Evolutionary conservation across 2,329 filamentous ascomycete genomes (phyloP), one percentile per base, ranked within the genome.

Genomic region (Clarireedia homoeocarpa): DNA sequence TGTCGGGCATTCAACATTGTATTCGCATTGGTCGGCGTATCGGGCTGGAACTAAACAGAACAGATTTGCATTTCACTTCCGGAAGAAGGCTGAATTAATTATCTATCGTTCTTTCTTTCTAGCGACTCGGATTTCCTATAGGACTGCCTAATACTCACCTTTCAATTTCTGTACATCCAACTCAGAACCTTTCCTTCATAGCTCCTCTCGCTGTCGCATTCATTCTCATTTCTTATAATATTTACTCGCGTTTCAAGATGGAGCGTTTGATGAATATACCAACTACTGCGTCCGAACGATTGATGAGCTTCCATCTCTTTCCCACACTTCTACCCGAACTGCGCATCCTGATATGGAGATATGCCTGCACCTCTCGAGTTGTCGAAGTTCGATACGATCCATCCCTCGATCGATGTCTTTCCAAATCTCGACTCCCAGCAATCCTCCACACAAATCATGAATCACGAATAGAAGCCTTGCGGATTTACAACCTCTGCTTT

Each of bases 391-490:
- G 66, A 56, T 77, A 77, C 64, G 64, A 63, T 49, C 40, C 45
- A n/a, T 24, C 34, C 5, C n/a, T 38, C 20, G 49, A 53, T 45
- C 55, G 51, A 36, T 76, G 72, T 63, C 62, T 65, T 26, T 70
- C 72, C 10, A 66, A 67, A 4, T 69, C 74, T 6, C 61, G 66
- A 36, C 71, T 71, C 12, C 75, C 76, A 0, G 61, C 70, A 10
- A 62, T 74, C 44, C 70, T 78, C 14, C 73, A 75, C 39, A 68
- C 67, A 57, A 74, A 68, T 59, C 71, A 62, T 34, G 75, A 78
- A 64, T 71, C 75, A 6, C 71, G 76, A 39, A 57, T 62, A 39
- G 75, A 77, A 61, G 72, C 71, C 24, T 62, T 73, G 51, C 66
- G 68, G 46, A 57, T 71, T 40, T 78, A 68, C 48, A 58, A 49